phyloP scores from a whole-genome alignment of 75 land plant genomes.

The Azolla pinnata region DNA sequence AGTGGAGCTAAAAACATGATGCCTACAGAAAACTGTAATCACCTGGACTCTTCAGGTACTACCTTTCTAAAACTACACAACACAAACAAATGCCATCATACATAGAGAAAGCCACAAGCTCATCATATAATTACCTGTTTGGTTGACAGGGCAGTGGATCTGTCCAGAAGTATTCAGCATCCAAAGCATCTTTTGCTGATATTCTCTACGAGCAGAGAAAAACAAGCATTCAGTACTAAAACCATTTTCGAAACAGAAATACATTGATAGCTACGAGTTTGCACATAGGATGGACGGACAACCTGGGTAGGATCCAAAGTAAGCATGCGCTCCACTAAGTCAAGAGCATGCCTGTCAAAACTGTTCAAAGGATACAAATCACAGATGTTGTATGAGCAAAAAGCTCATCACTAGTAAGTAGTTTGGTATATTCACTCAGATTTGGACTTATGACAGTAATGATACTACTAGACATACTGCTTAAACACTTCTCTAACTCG shows the following conservation, averaged over 20 bases:
- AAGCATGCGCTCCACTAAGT: conserved; percentile 80
- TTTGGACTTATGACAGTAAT: background rate
- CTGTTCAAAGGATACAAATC: conserved; percentile 22
- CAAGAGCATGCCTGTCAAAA: conserved; percentile 93
- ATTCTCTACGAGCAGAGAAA: conserved; percentile 54
- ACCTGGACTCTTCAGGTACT: too few species aligned
- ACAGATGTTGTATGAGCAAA: background rate
- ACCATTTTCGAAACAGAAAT: background rate
- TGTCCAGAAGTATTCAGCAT: conserved; percentile 96
- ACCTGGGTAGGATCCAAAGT: conserved; percentile 86
- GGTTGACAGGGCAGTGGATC: conserved; percentile 92
- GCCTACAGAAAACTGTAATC: too few species aligned
- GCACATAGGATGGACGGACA: background rate
- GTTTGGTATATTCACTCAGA: conserved; percentile 1
- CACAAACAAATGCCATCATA: too few species aligned
- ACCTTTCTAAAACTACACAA: too few species aligned
- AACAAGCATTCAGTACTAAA: background rate
- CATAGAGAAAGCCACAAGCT: too few species aligned
- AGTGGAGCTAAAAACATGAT: too few species aligned
- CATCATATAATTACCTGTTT: too few species aligned
- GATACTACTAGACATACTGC: conserved; percentile 52
- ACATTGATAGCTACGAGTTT: too few species aligned
- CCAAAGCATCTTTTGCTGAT: conserved; percentile 89
- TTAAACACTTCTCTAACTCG: conserved; percentile 73
- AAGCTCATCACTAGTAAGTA: conserved; percentile 2